phyloP scores from a whole-genome alignment of 306 rosid genomes.

The Cucumis melo region DNA sequence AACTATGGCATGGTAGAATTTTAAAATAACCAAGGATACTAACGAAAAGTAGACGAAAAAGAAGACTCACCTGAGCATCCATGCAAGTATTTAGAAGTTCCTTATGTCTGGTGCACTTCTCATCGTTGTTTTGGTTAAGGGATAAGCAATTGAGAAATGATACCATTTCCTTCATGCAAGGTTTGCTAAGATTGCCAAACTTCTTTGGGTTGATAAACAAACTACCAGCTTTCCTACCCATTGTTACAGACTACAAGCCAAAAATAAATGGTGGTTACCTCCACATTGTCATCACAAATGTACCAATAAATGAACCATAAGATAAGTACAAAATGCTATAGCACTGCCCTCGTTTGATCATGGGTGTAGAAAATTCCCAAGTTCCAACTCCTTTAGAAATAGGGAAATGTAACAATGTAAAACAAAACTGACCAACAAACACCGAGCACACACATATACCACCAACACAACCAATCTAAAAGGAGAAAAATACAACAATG shows the following conservation, averaged over 20 bases:
- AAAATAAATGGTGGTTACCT: neutral
- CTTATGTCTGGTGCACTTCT: slow-evolving; percentile 41
- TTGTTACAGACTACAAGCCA: slow-evolving; percentile 6
- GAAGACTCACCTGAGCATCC: slow-evolving; percentile 49
- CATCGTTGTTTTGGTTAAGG: slow-evolving; percentile 21
- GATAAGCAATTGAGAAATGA: slow-evolving; percentile 67
- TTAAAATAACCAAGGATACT: neutral
- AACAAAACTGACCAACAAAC: neutral
- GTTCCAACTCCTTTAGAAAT: neutral
- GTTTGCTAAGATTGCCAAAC: slow-evolving; percentile 59
- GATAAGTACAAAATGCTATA: neutral
- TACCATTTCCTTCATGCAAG: slow-evolving; percentile 87
- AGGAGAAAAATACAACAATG: neutral
- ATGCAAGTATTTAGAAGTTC: slow-evolving; percentile 50
- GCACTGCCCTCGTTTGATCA: neutral
- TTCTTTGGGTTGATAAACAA: slow-evolving; percentile 62
- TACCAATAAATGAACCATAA: neutral
- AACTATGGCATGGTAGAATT: neutral
- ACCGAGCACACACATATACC: neutral
- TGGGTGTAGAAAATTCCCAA: neutral
- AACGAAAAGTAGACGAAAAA: neutral
- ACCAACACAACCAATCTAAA: neutral
- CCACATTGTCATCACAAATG: neutral
- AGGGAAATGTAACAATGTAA: neutral
- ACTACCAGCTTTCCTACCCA: slow-evolving; percentile 72